Conservation (phyloP, 148 eudicot species). For the Silene uniflora region DNA sequence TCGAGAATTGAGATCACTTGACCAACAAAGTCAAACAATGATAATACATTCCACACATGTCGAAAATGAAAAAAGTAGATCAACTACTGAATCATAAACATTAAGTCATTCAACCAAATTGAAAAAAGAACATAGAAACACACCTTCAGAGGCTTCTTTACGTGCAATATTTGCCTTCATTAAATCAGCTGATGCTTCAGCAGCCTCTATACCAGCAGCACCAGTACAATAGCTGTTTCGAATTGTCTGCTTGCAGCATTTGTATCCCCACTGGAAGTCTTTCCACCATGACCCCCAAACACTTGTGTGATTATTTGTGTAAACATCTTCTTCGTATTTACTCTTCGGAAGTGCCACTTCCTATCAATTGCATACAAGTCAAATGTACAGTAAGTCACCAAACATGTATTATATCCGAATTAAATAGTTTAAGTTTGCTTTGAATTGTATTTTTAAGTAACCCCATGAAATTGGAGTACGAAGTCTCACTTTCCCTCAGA, state of each 20-base stretch:
- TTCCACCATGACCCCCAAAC: constrained; percentile 98
- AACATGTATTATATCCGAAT: no score
- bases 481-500: background rate
- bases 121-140: background rate
- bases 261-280: constrained; percentile 92
- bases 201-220: constrained; percentile 94
- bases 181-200: constrained; percentile 76
- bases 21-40: no score
- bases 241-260: constrained; percentile 67
- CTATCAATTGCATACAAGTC: constrained; percentile 27
- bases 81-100: background rate
- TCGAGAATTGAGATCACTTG: no score
- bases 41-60: no score
- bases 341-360: constrained; percentile 70
- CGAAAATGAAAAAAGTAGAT: background rate
- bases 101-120: no score
- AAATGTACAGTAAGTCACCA: no score
- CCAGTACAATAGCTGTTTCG: constrained; percentile 89
- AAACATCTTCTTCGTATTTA: constrained; percentile 91
- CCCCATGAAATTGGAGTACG: no score
- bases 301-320: constrained; percentile 63
- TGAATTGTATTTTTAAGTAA: no score
- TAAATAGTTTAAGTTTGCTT: no score
- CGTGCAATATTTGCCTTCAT: constrained; percentile 94
- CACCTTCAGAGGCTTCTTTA: constrained; percentile 82